phyloP scores from a whole-genome alignment of 306 rosid species.

The Sesbania bispinosa region DNA sequence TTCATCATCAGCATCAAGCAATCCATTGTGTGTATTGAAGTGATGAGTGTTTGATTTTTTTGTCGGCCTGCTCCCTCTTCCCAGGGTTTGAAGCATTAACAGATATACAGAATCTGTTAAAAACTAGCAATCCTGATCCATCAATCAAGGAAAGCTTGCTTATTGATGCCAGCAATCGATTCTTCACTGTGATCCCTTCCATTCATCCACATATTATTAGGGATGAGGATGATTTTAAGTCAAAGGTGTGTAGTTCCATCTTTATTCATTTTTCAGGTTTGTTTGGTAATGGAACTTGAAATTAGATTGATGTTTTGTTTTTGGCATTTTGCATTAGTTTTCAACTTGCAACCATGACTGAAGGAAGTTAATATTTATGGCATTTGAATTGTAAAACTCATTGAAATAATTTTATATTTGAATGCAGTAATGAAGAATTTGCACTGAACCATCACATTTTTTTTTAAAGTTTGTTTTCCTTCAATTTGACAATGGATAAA shows the following conservation, averaged over 20 bases:
- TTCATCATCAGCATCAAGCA: conserved; percentile 3
- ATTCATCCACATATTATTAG: conserved; percentile 85
- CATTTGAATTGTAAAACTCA: neutral
- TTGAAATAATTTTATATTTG: neutral
- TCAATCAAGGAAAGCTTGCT: conserved; percentile 80
- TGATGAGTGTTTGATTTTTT: conserved; percentile 14
- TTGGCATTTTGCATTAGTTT: neutral
- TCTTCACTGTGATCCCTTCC: conserved; percentile 94
- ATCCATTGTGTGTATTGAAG: neutral
- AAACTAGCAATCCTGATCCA: conserved; percentile 33
- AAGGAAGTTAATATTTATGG: neutral
- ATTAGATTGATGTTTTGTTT: conserved; percentile 10
- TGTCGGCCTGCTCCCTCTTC: conserved; percentile 16
- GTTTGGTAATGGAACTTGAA: conserved; percentile 14
- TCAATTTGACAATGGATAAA: neutral
- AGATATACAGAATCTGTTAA: conserved; percentile 81
- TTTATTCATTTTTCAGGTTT: neutral
- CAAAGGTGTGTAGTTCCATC: conserved; percentile 54
- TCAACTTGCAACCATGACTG: neutral
- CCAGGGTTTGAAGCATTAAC: conserved; percentile 97
- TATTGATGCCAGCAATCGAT: conserved; percentile 92
- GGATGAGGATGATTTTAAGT: conserved; percentile 84
- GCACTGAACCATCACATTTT: neutral
- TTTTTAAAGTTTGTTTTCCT: conserved; percentile 10
- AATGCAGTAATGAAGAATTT: neutral